Evolutionary conservation across 2,329 filamentous ascomycete genomes (phyloP).

Genomic region (Grosmannia huntii): DNA sequence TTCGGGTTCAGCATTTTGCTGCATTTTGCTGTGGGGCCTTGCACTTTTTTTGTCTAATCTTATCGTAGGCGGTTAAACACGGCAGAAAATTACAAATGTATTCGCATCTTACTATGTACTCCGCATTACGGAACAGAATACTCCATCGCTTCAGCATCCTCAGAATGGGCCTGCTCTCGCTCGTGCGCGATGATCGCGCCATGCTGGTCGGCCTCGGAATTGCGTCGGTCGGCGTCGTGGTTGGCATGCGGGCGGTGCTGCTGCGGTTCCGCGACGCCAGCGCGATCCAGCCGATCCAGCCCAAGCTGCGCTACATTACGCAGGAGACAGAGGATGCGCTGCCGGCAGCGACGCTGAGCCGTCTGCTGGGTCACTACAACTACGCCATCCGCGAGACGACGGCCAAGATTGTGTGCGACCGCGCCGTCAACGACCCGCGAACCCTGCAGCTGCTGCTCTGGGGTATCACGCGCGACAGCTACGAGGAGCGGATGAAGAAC

Average conservation of each 20-base stretch:
- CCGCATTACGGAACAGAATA: no score
- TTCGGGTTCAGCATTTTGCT: no score
- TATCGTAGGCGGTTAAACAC: conserved; percentile 18
- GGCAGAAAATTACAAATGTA: no score
- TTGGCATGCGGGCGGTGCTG: conserved; percentile 45
- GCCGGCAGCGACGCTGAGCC: conserved; percentile 51
- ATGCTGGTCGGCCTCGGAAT: conserved; percentile 40
- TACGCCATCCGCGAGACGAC: conserved; percentile 60
- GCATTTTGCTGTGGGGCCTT: conserved; percentile 1
- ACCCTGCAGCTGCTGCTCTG: conserved; percentile 39
- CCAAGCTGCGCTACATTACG: conserved; percentile 60
- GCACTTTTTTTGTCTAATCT: conserved; percentile 18
- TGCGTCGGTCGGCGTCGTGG: conserved; percentile 44
- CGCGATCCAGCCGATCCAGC: conserved; percentile 50
- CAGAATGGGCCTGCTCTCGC: conserved; percentile 29
- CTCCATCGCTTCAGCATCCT: not conserved
- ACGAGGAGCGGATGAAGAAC: conserved; percentile 44
- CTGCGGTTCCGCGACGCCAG: conserved; percentile 48
- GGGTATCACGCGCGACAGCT: conserved; percentile 45
- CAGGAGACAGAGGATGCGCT: conserved; percentile 65
- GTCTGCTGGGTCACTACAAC: conserved; percentile 57
- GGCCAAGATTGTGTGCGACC: conserved; percentile 42
- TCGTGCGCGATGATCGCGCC: conserved; percentile 37
- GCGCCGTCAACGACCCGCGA: conserved; percentile 44
- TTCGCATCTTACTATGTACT: no score